Percentiles rank a stretch among this genome's conserved stretches.
These are phyloP conservation scores for Sugiyamaella floridensis DNA, from an alignment of 805 yeast species.

Conservation along the genomic window DNA sequence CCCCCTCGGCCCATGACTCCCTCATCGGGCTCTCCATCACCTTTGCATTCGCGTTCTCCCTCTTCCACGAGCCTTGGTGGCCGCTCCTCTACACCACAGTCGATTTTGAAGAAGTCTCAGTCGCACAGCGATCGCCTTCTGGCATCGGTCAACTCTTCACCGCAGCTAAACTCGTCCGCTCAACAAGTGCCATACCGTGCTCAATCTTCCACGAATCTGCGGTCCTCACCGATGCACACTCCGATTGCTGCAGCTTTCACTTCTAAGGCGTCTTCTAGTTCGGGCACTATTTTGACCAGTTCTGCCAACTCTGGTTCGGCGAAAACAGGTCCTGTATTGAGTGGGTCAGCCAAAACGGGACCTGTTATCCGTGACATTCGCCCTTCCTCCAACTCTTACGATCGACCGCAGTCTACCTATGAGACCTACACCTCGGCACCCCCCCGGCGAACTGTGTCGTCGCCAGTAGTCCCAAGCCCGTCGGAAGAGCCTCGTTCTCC, in stretches of 20 bases:
- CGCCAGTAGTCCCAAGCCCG: neutral
- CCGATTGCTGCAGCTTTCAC: neutral
- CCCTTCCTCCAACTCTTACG: neutral
- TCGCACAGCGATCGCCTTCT: neutral
- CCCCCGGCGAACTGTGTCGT: neutral
- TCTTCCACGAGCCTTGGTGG: neutral
- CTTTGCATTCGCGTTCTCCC: neutral
- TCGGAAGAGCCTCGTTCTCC: neutral
- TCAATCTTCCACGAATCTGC: neutral
- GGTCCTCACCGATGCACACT: neutral
- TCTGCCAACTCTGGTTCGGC: neutral
- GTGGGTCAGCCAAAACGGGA: constrained; percentile 6
- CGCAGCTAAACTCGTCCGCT: too few species aligned
- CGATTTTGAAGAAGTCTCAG: constrained; percentile 9
- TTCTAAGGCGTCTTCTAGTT: neutral
- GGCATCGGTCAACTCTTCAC: too few species aligned
- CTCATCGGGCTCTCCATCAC: constrained; percentile 7
- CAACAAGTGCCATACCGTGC: neutral
- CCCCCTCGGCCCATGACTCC: neutral
- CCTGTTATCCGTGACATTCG: constrained; percentile 1
- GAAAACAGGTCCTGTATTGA: neutral
- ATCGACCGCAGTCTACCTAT: constrained; percentile 1
- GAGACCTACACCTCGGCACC: neutral
- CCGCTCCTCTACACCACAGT: constrained; percentile 3
- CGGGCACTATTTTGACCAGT: neutral